A percentile compares a stretch with the other conserved stretches of the same genome.
These are phyloP conservation scores for Boletales sp. DNA, from an alignment of 768 basidiomycete genomes.

Conservation along the genomic window DNA sequence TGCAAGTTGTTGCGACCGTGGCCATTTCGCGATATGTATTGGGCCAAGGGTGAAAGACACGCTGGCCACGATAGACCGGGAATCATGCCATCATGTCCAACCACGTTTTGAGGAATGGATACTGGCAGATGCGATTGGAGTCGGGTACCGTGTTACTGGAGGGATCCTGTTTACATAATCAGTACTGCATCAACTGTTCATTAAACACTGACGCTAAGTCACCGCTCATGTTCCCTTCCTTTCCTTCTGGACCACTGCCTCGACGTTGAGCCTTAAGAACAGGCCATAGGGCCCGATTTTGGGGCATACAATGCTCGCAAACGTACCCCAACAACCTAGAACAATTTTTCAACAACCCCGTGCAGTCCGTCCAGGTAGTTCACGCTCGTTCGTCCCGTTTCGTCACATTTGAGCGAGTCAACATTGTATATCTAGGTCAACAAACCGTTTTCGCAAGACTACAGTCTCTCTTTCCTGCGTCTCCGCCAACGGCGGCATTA, in stretches of 20 bases:
- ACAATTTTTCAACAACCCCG: conserved; percentile 12
- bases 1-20: too few relatives aligned
- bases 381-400: conserved; percentile 6
- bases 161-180: conserved; percentile 16
- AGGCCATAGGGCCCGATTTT: conserved; percentile 21
- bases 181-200: conserved; percentile 23
- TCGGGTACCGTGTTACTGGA: background rate
- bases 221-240: conserved; percentile 21
- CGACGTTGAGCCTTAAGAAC: conserved; percentile 25
- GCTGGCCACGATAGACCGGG: conserved; percentile 15
- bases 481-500: conserved; percentile 23
- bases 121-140: background rate
- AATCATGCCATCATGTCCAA: background rate
- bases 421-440: conserved; percentile 24
- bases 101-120: background rate
- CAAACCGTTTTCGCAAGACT: conserved; percentile 47
- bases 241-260: conserved; percentile 23
- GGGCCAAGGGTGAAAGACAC: conserved; percentile 34
- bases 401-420: background rate
- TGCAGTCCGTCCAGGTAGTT: conserved; percentile 16
- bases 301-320: conserved; percentile 22
- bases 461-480: conserved; percentile 48
- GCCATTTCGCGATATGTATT: conserved; percentile 4
- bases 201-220: conserved; percentile 12
- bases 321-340: conserved; percentile 19